Conservation (phyloP, 306 rosid genomes). For the Trifolium dubium region DNA sequence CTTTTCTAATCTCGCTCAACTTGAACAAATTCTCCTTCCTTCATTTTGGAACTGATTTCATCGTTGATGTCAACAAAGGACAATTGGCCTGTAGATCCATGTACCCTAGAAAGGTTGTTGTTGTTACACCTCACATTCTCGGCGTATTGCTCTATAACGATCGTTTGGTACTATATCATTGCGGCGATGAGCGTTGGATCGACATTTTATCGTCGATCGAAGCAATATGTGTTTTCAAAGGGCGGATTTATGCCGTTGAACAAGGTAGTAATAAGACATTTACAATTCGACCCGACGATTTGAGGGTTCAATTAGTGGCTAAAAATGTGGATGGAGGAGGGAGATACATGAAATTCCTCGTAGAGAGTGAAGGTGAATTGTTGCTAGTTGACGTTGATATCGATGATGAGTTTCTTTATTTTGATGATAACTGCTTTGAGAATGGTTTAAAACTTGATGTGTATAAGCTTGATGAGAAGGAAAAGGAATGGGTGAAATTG, state of each 20-base stretch:
- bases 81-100: no score
- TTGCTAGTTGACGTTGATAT: neutral
- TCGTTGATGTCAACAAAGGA: no score
- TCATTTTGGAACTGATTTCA: neutral
- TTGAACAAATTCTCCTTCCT: neutral
- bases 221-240: neutral
- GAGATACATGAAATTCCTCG: neutral
- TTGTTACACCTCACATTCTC: no score
- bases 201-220: neutral
- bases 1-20: no score
- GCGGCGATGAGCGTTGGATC: neutral
- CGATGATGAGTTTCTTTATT: no score
- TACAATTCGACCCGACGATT: neutral
- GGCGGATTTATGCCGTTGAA: neutral
- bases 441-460: conserved; percentile 29
- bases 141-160: no score
- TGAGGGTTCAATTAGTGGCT: neutral
- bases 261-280: neutral
- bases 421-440: no score
- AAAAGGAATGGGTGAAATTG: conserved; percentile 60
- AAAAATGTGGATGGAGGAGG: neutral
- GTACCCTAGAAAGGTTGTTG: neutral
- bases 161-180: no score
- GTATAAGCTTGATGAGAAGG: conserved; percentile 51
- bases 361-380: neutral